A percentile compares a stretch with the other conserved stretches of the same genome.
phyloP scores from a whole-genome alignment of 306 rosid species.

The Mimosa bimucronata region DNA sequence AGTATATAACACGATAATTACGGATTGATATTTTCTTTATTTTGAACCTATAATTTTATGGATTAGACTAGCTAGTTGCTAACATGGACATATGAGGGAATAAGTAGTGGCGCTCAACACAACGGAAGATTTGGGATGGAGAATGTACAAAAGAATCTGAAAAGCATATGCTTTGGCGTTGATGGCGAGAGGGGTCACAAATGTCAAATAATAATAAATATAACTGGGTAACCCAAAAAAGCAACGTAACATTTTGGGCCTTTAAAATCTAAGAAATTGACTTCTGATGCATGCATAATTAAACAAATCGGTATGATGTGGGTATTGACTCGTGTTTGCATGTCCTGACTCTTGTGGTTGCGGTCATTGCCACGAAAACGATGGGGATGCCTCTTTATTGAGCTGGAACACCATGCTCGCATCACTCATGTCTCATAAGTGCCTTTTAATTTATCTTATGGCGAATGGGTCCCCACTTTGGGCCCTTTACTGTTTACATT shows the following conservation, averaged over 20 bases:
- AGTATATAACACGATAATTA: too few species aligned
- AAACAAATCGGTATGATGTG: not conserved
- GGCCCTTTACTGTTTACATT: too few species aligned
- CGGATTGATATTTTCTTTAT: too few species aligned
- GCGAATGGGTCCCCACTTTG: not conserved
- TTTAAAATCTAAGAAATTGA: not conserved
- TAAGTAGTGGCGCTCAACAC: too few species aligned
- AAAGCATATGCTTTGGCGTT: slow-evolving; percentile 35
- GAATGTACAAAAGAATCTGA: slow-evolving; percentile 37
- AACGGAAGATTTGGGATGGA: not conserved
- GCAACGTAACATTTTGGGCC: not conserved
- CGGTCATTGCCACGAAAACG: not conserved
- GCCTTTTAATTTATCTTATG: not conserved
- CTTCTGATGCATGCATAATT: not conserved
- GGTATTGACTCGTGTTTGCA: not conserved
- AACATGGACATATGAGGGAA: too few species aligned
- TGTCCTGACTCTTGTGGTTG: not conserved
- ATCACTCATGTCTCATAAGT: not conserved
- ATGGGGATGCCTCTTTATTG: not conserved
- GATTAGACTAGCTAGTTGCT: too few species aligned
- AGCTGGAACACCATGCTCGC: not conserved
- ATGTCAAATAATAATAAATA: slow-evolving; percentile 7
- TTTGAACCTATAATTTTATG: too few species aligned
- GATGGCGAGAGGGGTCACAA: slow-evolving; percentile 36
- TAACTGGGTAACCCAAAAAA: not conserved